These are phyloP conservation scores for Pseudodiploospora longispora DNA, from an alignment of 2,329 filamentous ascomycete genomes.

Conservation along the genomic window DNA sequence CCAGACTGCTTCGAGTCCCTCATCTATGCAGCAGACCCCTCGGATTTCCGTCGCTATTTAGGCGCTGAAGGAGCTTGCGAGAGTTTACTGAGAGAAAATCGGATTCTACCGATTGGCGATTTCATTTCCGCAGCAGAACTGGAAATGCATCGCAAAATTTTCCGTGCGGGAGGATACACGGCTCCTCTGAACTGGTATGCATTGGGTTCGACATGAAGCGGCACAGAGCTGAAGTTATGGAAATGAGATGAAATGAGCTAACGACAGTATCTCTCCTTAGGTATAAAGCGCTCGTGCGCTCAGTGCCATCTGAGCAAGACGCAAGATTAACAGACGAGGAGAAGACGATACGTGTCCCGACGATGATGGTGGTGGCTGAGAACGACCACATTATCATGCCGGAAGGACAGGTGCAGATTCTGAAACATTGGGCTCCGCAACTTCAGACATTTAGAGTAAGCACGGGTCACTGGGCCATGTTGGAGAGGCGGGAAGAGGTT, in stretches of 20 bases:
- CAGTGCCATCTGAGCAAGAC: background rate
- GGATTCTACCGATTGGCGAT: background rate
- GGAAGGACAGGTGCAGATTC: slow-evolving; percentile 6
- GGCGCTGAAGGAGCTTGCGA: background rate
- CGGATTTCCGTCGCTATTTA: background rate
- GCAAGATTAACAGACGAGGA: background rate
- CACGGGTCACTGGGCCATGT: slow-evolving; percentile 14
- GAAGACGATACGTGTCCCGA: background rate
- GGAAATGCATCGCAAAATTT: background rate
- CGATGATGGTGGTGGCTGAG: background rate
- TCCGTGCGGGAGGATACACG: background rate
- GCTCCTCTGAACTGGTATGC: slow-evolving; percentile 1
- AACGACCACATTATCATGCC: background rate
- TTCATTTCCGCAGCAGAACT: background rate
- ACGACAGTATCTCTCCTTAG: background rate
- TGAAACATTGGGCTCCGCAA: slow-evolving; percentile 1
- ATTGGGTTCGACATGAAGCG: background rate
- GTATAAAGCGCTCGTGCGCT: background rate
- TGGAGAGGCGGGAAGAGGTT: slow-evolving; percentile 11
- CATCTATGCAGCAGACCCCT: background rate
- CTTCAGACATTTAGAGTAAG: slow-evolving; percentile 7
- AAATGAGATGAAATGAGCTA: too few species aligned
- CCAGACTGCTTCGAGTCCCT: background rate
- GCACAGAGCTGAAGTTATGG: background rate
- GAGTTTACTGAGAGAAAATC: background rate